Percentiles rank a stretch among this genome's conserved stretches.
Evolutionary conservation across 495 filamentous ascomycete genomes (phyloP).

Genomic region (Penicillium silybi): DNA sequence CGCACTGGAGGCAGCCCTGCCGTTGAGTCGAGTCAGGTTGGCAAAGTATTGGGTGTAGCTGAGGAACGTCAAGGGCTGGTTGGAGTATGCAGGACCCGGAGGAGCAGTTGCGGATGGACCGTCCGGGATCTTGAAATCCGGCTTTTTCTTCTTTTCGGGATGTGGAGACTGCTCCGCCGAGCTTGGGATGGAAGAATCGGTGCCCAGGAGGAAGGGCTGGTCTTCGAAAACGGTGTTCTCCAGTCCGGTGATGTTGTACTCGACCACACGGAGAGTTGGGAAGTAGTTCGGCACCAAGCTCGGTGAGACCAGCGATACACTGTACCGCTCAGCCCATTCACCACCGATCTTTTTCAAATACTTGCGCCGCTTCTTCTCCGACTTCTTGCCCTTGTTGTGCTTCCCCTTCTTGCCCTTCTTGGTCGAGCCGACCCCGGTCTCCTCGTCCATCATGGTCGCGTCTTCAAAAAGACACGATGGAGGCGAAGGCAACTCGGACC

Average conservation of each 20-base stretch:
- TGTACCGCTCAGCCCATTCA: slow-evolving; percentile 78
- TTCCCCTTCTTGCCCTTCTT: slow-evolving; percentile 35
- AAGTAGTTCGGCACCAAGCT: slow-evolving; percentile 94
- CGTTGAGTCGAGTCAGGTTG: slow-evolving; percentile 86
- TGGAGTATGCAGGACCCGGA: slow-evolving; percentile 89
- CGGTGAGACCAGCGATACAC: slow-evolving; percentile 70
- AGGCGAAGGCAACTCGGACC: slow-evolving; percentile 70
- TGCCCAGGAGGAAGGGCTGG: neutral
- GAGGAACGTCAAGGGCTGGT: slow-evolving; percentile 71
- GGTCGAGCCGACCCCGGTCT: slow-evolving; percentile 1
- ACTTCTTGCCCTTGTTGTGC: slow-evolving; percentile 25
- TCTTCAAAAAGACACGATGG: slow-evolving; percentile 18
- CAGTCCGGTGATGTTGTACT: slow-evolving; percentile 89
- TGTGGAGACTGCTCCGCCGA: neutral
- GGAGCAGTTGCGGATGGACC: slow-evolving; percentile 67
- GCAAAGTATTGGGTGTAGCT: slow-evolving; percentile 89
- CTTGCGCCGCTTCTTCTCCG: slow-evolving; percentile 49
- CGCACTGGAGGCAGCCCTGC: slow-evolving; percentile 42
- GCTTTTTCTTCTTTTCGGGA: slow-evolving; percentile 46
- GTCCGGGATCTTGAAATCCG: slow-evolving; percentile 61
- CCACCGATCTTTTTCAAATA: slow-evolving; percentile 70
- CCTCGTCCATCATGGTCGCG: slow-evolving; percentile 15
- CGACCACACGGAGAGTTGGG: slow-evolving; percentile 77
- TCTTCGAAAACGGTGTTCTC: slow-evolving; percentile 49
- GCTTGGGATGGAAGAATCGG: neutral